phyloP scores from a whole-genome alignment of 768 basidiomycete genomes.

The Boletus sp. region DNA sequence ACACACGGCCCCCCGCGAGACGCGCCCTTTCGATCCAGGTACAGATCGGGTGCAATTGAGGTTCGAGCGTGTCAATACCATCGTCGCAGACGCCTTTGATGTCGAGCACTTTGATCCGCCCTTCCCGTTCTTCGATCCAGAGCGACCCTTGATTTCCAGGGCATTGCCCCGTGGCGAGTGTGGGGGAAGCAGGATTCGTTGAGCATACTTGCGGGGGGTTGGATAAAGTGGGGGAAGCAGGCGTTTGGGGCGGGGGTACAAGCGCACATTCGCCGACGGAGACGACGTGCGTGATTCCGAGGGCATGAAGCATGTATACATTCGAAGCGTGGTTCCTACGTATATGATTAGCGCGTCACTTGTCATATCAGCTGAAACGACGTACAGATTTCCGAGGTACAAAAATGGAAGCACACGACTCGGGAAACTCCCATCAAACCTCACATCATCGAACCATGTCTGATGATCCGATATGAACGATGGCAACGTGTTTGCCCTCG shows the following conservation, averaged over 20 bases:
- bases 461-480: conserved; percentile 70
- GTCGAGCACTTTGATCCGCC: conserved; percentile 86
- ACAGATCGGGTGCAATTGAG: conserved; percentile 83
- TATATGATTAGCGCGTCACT: not conserved
- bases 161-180: conserved; percentile 44
- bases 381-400: conserved; percentile 92
- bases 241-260: conserved; percentile 64
- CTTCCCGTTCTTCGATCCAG: conserved; percentile 86
- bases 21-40: conserved; percentile 92
- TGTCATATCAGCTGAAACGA: conserved; percentile 22
- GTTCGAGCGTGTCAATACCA: conserved; percentile 91
- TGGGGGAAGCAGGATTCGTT: conserved; percentile 15
- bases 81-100: conserved; percentile 94
- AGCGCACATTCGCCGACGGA: conserved; percentile 95
- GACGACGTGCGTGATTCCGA: conserved; percentile 96
- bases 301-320: conserved; percentile 91
- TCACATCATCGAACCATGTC: conserved; percentile 91
- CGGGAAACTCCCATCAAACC: conserved; percentile 96
- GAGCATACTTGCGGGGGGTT: not conserved
- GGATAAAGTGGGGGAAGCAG: not conserved
- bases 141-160: conserved; percentile 65
- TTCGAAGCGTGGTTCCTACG: conserved; percentile 90
- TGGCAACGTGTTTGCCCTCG: conserved; percentile 70
- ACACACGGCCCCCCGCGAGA: no score
- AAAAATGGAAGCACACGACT: conserved; percentile 90